phyloP scores from a whole-genome alignment of 1,139 yeast genomes.

The Pichia sp. region DNA sequence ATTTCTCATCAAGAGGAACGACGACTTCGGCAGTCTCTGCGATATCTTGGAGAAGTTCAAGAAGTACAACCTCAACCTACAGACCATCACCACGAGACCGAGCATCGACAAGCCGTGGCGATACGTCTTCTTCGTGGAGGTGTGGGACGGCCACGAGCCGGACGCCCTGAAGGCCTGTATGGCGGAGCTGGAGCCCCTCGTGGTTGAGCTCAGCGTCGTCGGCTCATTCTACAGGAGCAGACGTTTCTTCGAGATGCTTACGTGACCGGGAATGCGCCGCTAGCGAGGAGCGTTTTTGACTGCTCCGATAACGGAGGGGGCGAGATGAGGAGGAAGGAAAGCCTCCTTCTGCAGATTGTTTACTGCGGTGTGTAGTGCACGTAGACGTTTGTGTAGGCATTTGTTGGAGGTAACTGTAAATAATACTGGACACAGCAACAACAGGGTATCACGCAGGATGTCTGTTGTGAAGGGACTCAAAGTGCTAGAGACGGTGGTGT shows the following conservation, averaged over 20 bases:
- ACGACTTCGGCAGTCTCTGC: conserved; percentile 73
- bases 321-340: not conserved
- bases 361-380: not conserved
- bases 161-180: conserved; percentile 19
- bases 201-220: conserved; percentile 27
- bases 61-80: conserved; percentile 55
- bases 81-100: conserved; percentile 72
- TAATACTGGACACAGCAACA: not conserved
- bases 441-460: not conserved
- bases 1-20: conserved; percentile 57
- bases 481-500: not conserved
- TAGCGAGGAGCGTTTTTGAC: not conserved
- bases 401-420: not conserved
- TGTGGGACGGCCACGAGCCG: conserved; percentile 32
- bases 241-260: conserved; percentile 26
- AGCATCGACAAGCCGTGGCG: conserved; percentile 68
- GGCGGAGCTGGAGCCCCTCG: conserved; percentile 18
- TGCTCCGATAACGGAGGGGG: not conserved
- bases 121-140: conserved; percentile 80
- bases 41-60: conserved; percentile 60
- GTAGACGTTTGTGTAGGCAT: not conserved
- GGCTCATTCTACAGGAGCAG: conserved; percentile 30
- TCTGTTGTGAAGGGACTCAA: not conserved
- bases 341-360: not conserved
- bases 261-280: not conserved